Base-by-base conservation (phyloP, 2,329 filamentous ascomycete species). In the Ascomycota sp. region DNA sequence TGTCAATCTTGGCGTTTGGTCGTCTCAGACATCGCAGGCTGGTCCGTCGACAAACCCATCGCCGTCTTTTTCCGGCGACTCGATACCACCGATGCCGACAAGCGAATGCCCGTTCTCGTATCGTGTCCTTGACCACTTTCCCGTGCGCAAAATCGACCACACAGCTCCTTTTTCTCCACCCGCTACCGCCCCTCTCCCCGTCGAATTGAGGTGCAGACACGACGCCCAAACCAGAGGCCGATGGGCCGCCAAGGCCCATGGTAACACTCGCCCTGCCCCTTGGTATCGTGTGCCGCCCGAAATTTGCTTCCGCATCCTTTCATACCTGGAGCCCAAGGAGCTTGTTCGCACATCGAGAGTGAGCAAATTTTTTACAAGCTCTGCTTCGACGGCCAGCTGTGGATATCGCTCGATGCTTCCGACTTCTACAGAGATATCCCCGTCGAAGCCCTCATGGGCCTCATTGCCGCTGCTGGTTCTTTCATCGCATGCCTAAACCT, bases 351-450 rank as follows among this genome's bases (percentile, higher is more conserved):
- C 69, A 32, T 92, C 86, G 1, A 59, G 69, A 12, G 77, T 89
- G 13, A 86, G 73, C 46, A 82, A 73, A 48, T 55, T 64, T 94
- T 89, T 60, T 62, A 92, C 49, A 63, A 65, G 28, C 72, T 80
- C 52, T 94, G 86, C 53, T 93, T 86, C 42, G 86, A 98, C 48
- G 89, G 89, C 2, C 89, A 98, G 53, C 56, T 95, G 11, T 98
- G 89, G 89, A 74, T 72, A 4, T 70, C 66, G 25, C 65, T 95
- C 29, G 83, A 95, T 48, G 72, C 80, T 2, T 75, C 82, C 7
- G 73, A 79, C 29, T 95, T 86, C 51, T 94, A 95, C 47, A 69
- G 67, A 38, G 69, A 83, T 30, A 95, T 95, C 38, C 76, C 86
- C 0, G 79, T 78, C 15, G 73, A 80, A 37, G 79, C 80, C 1